A percentile compares a stretch with the other conserved stretches of the same genome.
These are phyloP conservation scores for Mortierella claussenii DNA, from an alignment of 192 early-diverging fungal genomes.

Conservation along the genomic window DNA sequence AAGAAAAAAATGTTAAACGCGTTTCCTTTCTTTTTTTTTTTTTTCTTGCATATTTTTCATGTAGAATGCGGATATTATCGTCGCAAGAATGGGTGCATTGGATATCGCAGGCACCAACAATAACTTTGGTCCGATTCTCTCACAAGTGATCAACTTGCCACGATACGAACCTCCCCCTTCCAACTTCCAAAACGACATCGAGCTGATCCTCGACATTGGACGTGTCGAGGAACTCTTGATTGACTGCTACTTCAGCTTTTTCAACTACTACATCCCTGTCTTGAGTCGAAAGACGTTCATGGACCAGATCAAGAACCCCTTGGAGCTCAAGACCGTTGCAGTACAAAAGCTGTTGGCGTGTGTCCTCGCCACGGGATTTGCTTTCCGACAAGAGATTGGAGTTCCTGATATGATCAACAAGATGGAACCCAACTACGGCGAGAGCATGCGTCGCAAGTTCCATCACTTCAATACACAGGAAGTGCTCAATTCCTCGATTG, in stretches of 20 bases:
- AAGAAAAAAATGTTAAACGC: no score
- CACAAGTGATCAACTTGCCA: slow-evolving; percentile 51
- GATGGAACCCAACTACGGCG: slow-evolving; percentile 46
- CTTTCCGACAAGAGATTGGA: slow-evolving; percentile 38
- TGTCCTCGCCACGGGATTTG: slow-evolving; percentile 48
- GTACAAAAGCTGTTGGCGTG: slow-evolving; percentile 44
- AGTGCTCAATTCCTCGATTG: slow-evolving; percentile 34
- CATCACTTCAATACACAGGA: slow-evolving; percentile 39
- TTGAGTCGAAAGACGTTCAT: slow-evolving; percentile 36
- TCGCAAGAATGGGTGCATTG: slow-evolving; percentile 25
- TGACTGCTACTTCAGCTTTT: slow-evolving; percentile 51
- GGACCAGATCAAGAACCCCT: slow-evolving; percentile 15
- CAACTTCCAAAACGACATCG: slow-evolving; percentile 29
- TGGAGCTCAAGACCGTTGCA: slow-evolving; percentile 2
- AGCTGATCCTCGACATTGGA: slow-evolving; percentile 15
- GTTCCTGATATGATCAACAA: slow-evolving; percentile 18
- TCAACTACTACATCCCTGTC: slow-evolving; percentile 49
- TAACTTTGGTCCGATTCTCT: slow-evolving; percentile 47
- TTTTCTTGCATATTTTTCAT: not conserved
- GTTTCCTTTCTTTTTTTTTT: no score
- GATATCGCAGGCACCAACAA: slow-evolving; percentile 45
- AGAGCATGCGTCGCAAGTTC: slow-evolving; percentile 37
- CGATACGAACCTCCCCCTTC: slow-evolving; percentile 36
- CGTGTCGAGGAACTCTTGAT: slow-evolving; percentile 25
- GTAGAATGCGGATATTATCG: slow-evolving; percentile 39